Evolutionary conservation across 2,329 filamentous ascomycete genomes (phyloP).

Genomic region (Aspergillus clavatus): DNA sequence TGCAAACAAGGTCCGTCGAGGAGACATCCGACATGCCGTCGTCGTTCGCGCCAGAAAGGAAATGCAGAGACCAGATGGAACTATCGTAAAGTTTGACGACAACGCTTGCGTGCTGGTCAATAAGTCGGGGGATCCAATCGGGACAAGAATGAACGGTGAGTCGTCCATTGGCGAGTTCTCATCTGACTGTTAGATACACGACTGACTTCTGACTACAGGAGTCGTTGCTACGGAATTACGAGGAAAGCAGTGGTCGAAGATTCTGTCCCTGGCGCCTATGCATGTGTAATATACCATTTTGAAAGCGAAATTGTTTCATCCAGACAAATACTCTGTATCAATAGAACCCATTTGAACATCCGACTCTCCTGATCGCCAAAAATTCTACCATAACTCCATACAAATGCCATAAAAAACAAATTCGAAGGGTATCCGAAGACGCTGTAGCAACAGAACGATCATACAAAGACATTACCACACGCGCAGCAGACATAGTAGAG

Average conservation of each 20-base stretch:
- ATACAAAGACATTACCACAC: conserved; percentile 77
- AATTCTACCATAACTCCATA: conserved; percentile 20
- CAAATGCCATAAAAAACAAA: conserved; percentile 15
- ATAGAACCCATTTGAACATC: conserved; percentile 20
- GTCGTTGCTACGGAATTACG: conserved; percentile 86
- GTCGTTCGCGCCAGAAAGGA: conserved; percentile 89
- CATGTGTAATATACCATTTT: conserved; percentile 54
- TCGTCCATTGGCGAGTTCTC: conserved; percentile 5
- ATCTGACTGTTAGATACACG: not conserved
- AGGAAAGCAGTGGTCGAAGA: conserved; percentile 96
- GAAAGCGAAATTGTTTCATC: conserved; percentile 26
- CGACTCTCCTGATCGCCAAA: conserved; percentile 8
- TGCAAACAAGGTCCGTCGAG: conserved; percentile 90
- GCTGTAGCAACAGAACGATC: conserved; percentile 20
- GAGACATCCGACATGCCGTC: conserved; percentile 93
- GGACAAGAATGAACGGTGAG: conserved; percentile 77
- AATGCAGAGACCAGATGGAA: conserved; percentile 80
- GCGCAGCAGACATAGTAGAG: conserved; percentile 90
- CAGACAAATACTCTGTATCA: conserved; percentile 26
- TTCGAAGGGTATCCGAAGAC: conserved; percentile 29
- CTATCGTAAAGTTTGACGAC: conserved; percentile 89
- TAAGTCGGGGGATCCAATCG: conserved; percentile 93
- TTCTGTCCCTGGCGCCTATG: conserved; percentile 87
- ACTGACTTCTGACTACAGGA: conserved; percentile 45
- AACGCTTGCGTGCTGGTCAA: conserved; percentile 97